A percentile compares a stretch with the other conserved stretches of the same genome.
These are phyloP conservation scores for Herpotrichia juniperi DNA, from an alignment of 2,329 filamentous ascomycete genomes.

Conservation along the genomic window DNA sequence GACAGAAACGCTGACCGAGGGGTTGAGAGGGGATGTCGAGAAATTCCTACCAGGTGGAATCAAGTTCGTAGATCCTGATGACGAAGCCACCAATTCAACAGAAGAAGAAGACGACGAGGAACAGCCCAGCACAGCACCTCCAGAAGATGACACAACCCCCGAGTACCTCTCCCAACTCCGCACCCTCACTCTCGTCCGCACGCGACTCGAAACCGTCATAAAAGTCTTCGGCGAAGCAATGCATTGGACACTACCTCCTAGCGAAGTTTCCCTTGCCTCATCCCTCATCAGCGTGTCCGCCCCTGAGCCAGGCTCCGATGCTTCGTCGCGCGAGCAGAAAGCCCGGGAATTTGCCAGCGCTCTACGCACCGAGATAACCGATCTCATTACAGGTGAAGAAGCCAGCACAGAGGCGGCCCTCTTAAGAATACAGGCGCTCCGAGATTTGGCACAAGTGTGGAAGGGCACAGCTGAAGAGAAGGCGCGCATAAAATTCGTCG, in stretches of 20 bases:
- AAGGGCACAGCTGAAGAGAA: constrained; percentile 96
- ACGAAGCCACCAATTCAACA: constrained; percentile 4
- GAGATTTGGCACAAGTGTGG: constrained; percentile 81
- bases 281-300: constrained; percentile 90
- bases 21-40: constrained; percentile 71
- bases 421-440: constrained; percentile 75
- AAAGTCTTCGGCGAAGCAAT: constrained; percentile 93
- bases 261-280: constrained; percentile 80
- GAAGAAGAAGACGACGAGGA: constrained; percentile 8
- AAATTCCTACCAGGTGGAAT: constrained; percentile 68
- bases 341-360: constrained; percentile 79
- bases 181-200: constrained; percentile 80
- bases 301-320: constrained; percentile 71
- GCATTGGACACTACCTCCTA: constrained; percentile 91
- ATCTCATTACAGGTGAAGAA: constrained; percentile 67
- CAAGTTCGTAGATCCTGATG: constrained; percentile 11
- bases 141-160: constrained; percentile 20
- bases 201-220: constrained; percentile 86
- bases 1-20: constrained; percentile 77
- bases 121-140: neutral
- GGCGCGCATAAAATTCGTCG: constrained; percentile 80
- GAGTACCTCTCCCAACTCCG: constrained; percentile 77
- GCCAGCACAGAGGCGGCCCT: constrained; percentile 76
- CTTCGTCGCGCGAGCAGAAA: constrained; percentile 80
- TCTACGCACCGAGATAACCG: constrained; percentile 73